Base-by-base conservation (phyloP, 345 rosid genomes). In the Pugionium cornutum region DNA sequence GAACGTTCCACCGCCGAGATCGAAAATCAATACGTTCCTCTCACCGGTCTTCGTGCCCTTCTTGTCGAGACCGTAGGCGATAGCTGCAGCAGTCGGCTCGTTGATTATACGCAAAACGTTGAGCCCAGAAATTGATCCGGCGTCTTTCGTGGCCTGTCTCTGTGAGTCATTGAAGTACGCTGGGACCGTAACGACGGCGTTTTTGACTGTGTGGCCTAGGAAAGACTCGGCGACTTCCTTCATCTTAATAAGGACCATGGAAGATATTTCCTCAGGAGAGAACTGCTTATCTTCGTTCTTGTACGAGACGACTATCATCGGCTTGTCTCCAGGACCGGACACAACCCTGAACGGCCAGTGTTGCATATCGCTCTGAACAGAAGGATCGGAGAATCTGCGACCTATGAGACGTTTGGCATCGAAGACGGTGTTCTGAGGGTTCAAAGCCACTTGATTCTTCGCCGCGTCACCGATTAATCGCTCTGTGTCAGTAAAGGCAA, bases 1-100 rank as follows among this genome's bases (percentile, higher is more conserved):
- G 31, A 85, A 85, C 5, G 91, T 85, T 35, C 89, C 89, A 2
- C 89, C 89, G 4, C 89, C 89, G 0, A 85, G 70, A 60, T 85
- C 89, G 29, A 85, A 85, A 10, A 85, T 78, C 63, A 78, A 35
- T 1, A 78, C 59, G 5, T 74, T 78, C 28, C 55, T 55, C 67
- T 78, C 81, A 37, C 81, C 81, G 0, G 51, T 9, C 62, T 61
- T 70, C 0, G 81, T 55, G 0, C 67, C 74, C 27, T 78, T 78
- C 68, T 78, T 74, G 48, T 78, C 81, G 7, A 78, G 2, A 3
- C 81, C 81, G 0, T 78, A 78, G 1, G 78, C 81, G 2, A 78
- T 74, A 2, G 78, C 78, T 4, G 81, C 81, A 9, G 74, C 78
- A 4, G 81, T 78, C 4, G 81, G 81, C 56, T 74, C 81, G 40